These are phyloP conservation scores for Gypsophila paniculata DNA, from an alignment of 179 eudicot genomes.

Conservation along the genomic window DNA sequence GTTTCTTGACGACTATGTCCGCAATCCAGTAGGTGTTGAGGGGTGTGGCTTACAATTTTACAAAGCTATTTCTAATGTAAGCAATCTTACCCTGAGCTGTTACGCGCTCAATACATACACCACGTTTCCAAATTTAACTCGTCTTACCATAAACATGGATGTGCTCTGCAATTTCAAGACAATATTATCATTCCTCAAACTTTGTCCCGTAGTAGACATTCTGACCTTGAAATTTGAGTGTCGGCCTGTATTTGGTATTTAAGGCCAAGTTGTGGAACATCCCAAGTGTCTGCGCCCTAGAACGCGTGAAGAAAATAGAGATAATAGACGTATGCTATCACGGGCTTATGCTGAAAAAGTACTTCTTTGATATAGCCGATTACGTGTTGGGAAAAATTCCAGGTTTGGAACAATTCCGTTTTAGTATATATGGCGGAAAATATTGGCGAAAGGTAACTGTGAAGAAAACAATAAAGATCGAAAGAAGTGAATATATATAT, in stretches of 20 bases:
- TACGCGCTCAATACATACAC: background rate
- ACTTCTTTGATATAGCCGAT: too few species aligned
- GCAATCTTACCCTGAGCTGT: background rate
- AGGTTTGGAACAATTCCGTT: too few species aligned
- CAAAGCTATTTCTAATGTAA: background rate
- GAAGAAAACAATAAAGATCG: too few species aligned
- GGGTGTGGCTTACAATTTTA: background rate
- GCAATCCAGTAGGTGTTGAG: too few species aligned
- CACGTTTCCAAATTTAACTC: background rate
- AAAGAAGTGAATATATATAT: too few species aligned
- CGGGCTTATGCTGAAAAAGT: too few species aligned
- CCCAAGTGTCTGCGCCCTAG: background rate
- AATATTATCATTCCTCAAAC: background rate
- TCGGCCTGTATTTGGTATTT: too few species aligned
- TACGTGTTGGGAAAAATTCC: too few species aligned
- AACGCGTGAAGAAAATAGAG: background rate
- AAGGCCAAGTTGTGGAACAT: background rate
- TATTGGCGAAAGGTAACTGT: too few species aligned
- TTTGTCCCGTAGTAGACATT: background rate
- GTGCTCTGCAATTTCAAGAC: too few species aligned
- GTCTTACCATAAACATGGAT: background rate
- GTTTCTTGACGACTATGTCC: background rate
- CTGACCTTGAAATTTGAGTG: background rate
- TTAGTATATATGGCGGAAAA: too few species aligned
- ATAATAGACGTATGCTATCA: background rate